Conservation (phyloP, 2,329 filamentous ascomycete genomes). For the Arthrobotrys pseudoclavata region DNA sequence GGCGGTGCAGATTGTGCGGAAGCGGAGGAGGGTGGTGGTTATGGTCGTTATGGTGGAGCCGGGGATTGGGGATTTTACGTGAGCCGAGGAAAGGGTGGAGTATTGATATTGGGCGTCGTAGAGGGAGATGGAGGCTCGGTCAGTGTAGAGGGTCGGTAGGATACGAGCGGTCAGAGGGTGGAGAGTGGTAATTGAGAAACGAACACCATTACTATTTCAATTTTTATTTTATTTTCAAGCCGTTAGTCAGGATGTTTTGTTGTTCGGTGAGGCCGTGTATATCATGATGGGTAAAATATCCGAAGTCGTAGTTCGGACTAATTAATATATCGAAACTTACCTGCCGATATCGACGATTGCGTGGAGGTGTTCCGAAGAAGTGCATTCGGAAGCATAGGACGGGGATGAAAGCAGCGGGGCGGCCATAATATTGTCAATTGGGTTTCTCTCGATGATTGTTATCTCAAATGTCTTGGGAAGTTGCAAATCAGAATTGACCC, state of each 20-base stretch:
- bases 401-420: conserved; percentile 22
- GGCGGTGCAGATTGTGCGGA: conserved; percentile 78
- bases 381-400: conserved; percentile 38
- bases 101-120: conserved; percentile 80
- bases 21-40: conserved; percentile 76
- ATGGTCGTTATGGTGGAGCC: conserved; percentile 76
- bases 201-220: conserved; percentile 76
- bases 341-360: conserved; percentile 58
- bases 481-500: background rate
- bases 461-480: too few relatives aligned
- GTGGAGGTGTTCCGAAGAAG: conserved; percentile 42
- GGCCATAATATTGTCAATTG: too few relatives aligned
- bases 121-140: conserved; percentile 84
- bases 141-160: conserved; percentile 81
- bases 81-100: conserved; percentile 64
- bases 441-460: background rate
- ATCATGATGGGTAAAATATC: background rate
- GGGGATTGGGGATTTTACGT: conserved; percentile 68
- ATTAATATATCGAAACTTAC: conserved; percentile 1
- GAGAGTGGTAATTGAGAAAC: conserved; percentile 90
- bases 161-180: conserved; percentile 78
- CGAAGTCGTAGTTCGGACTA: background rate
- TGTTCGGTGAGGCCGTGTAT: background rate
- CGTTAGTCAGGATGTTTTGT: background rate
- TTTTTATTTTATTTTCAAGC: background rate